A percentile compares a stretch with the other conserved stretches of the same genome.
These are phyloP conservation scores for Tulasnella sp. DNA, from an alignment of 768 basidiomycete species.

Conservation along the genomic window DNA sequence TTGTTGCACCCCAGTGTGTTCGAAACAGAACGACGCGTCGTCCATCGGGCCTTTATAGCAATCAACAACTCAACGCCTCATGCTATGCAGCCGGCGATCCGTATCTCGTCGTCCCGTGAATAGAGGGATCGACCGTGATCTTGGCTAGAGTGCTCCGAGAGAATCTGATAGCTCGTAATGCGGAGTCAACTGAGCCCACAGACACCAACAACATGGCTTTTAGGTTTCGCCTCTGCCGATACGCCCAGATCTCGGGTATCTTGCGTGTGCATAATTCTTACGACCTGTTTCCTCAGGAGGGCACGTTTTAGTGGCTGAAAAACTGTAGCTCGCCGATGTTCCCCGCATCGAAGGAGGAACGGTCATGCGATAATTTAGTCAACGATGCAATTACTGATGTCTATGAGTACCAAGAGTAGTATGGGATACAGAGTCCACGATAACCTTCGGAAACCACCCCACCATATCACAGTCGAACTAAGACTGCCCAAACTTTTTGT, in stretches of 20 bases:
- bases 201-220: background rate
- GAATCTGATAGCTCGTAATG: background rate
- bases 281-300: background rate
- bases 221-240: background rate
- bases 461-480: background rate
- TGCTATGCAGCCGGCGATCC: background rate
- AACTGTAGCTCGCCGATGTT: background rate
- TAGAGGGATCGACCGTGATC: background rate
- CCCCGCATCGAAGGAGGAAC: background rate
- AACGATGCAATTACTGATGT: background rate
- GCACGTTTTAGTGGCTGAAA: background rate
- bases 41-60: background rate
- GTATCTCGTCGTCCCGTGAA: background rate
- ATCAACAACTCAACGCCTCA: background rate
- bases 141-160: background rate
- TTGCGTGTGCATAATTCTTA: background rate
- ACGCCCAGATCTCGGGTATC: background rate
- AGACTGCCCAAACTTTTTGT: background rate
- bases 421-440: background rate
- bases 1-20: background rate
- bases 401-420: background rate
- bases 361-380: background rate
- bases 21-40: constrained; percentile 10
- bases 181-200: background rate
- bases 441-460: background rate